Percentiles rank a stretch among this genome's conserved stretches.
Evolutionary conservation across 2,329 filamentous ascomycete species (phyloP).

Genomic region (Pestalotiopsis sp.): DNA sequence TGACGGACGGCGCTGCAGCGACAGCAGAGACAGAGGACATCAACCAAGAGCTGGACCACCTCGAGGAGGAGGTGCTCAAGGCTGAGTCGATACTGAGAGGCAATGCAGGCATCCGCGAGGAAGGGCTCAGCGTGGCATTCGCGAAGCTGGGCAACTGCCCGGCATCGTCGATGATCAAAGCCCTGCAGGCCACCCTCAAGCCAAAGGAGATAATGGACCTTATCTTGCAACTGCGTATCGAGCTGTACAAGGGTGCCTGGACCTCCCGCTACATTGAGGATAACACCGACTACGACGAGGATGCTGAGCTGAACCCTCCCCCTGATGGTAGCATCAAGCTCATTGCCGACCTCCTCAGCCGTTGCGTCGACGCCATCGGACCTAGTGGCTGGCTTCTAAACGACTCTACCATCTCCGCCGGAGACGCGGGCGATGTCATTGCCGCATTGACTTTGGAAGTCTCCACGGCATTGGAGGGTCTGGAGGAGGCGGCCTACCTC

Average conservation of each 20-base stretch:
- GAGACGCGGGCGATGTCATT: slow-evolving; percentile 66
- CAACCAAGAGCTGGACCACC: slow-evolving; percentile 59
- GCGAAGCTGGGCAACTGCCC: slow-evolving; percentile 71
- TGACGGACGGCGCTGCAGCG: slow-evolving; percentile 30
- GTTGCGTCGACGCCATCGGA: slow-evolving; percentile 76
- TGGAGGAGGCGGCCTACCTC: slow-evolving; percentile 69
- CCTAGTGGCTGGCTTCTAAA: slow-evolving; percentile 74
- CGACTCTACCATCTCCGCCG: slow-evolving; percentile 53
- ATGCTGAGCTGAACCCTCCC: slow-evolving; percentile 49
- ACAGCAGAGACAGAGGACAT: slow-evolving; percentile 36
- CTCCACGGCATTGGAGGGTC: slow-evolving; percentile 70
- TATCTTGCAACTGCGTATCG: slow-evolving; percentile 72
- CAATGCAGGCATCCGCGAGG: slow-evolving; percentile 63
- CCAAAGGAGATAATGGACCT: slow-evolving; percentile 72
- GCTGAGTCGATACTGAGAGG: slow-evolving; percentile 69
- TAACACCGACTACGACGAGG: slow-evolving; percentile 47
- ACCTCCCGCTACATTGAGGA: slow-evolving; percentile 69
- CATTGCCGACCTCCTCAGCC: slow-evolving; percentile 71
- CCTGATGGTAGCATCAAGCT: slow-evolving; percentile 71
- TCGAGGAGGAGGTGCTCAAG: slow-evolving; percentile 67
- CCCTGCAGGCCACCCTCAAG: slow-evolving; percentile 64
- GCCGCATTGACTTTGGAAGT: slow-evolving; percentile 69
- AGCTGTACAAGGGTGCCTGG: slow-evolving; percentile 77
- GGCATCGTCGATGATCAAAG: slow-evolving; percentile 58
- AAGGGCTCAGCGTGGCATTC: slow-evolving; percentile 69